phyloP scores from a whole-genome alignment of 345 rosid species.

The Physaria fendleri region DNA sequence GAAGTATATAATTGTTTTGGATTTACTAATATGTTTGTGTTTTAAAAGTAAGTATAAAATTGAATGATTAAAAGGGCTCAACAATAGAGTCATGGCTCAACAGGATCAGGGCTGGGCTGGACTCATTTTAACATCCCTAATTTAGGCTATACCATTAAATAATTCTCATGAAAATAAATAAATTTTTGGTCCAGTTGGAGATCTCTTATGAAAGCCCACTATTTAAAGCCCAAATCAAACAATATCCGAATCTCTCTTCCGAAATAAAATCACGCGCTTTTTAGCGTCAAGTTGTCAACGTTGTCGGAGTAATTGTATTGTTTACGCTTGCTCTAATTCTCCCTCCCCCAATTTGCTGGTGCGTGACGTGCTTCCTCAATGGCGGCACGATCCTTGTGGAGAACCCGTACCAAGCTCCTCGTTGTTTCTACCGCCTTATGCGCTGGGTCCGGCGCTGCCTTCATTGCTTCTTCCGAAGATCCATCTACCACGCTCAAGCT shows the following conservation, averaged over 20 bases:
- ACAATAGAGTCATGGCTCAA: too few species aligned
- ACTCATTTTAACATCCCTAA: too few species aligned
- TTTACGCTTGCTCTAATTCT: background rate
- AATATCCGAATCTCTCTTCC: background rate
- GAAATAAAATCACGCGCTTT: background rate
- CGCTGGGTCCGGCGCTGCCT: slow-evolving; percentile 55
- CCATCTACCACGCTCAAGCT: slow-evolving; percentile 65
- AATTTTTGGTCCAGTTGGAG: too few species aligned
- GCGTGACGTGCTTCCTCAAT: slow-evolving; percentile 21
- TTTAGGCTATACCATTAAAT: too few species aligned
- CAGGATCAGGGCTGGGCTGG: too few species aligned
- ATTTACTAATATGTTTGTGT: too few species aligned
- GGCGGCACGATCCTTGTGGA: slow-evolving; percentile 72
- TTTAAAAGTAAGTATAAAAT: too few species aligned
- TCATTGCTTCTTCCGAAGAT: slow-evolving; percentile 61
- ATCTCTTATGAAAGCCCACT: too few species aligned
- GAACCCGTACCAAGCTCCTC: slow-evolving; percentile 50
- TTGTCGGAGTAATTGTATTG: background rate
- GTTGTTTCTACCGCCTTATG: slow-evolving; percentile 53
- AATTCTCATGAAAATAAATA: too few species aligned
- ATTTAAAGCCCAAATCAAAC: background rate
- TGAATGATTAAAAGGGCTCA: too few species aligned
- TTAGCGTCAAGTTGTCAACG: too few species aligned
- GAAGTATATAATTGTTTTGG: too few species aligned
- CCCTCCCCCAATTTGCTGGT: slow-evolving; percentile 8